Evolutionary conservation across 371 early-diverging fungal genomes (phyloP).

Genomic region (Mortierella sp.): DNA sequence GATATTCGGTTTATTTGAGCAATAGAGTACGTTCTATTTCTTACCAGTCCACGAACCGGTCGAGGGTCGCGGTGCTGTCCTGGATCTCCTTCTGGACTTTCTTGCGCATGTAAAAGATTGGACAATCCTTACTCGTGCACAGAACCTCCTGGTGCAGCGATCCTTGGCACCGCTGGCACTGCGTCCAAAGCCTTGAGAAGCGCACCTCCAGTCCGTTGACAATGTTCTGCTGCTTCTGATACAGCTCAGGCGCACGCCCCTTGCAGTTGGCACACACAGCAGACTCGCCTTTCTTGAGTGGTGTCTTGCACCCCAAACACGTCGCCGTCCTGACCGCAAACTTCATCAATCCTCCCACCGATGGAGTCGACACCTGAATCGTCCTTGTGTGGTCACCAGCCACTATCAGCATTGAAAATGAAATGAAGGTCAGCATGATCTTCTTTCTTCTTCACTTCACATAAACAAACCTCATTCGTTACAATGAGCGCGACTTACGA

Average conservation of each 20-base stretch:
- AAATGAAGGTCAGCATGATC: neutral
- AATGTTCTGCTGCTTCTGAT: slow-evolving; percentile 73
- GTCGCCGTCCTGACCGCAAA: slow-evolving; percentile 93
- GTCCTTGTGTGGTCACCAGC: slow-evolving; percentile 95
- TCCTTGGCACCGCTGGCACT: slow-evolving; percentile 99
- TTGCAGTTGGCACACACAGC: slow-evolving; percentile 91
- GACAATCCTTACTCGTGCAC: slow-evolving; percentile 98
- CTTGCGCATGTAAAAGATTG: slow-evolving; percentile 99
- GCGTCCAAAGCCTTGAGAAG: slow-evolving; percentile 97
- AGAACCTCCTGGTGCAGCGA: slow-evolving; percentile 97
- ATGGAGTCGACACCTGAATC: slow-evolving; percentile 89
- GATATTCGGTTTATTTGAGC: neutral
- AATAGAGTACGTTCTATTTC: neutral
- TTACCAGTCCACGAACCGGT: slow-evolving; percentile 78
- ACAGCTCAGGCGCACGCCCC: slow-evolving; percentile 81
- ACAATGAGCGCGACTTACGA: slow-evolving; percentile 60
- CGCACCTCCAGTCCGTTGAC: slow-evolving; percentile 84
- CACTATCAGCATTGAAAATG: slow-evolving; percentile 64
- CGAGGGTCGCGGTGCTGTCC: slow-evolving; percentile 74
- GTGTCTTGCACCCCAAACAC: slow-evolving; percentile 96
- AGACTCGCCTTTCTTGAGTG: slow-evolving; percentile 79
- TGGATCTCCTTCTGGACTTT: slow-evolving; percentile 97
- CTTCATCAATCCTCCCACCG: slow-evolving; percentile 92
- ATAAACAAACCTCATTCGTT: neutral
- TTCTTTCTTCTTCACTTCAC: neutral